These are phyloP conservation scores for Albatrellus ellisii DNA, from an alignment of 768 basidiomycete genomes.

Conservation along the genomic window DNA sequence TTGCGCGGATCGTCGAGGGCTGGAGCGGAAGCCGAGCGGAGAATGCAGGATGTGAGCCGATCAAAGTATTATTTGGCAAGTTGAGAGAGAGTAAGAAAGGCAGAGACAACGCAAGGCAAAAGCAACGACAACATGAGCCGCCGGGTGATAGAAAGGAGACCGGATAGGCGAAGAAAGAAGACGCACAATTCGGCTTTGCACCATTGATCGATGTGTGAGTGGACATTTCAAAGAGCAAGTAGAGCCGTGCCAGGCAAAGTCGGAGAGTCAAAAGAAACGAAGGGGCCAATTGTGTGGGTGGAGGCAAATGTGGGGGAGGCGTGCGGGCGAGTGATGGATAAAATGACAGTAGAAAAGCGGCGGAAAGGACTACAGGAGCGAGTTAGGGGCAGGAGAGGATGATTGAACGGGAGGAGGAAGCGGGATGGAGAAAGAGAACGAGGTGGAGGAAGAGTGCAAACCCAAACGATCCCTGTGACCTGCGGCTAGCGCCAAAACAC, in stretches of 20 bases:
- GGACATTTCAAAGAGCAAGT: conserved; percentile 28
- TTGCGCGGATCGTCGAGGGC: conserved; percentile 94
- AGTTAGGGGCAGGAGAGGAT: conserved; percentile 1
- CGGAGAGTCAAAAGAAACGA: not conserved
- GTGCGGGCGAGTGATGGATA: not conserved
- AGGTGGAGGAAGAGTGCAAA: conserved; percentile 8
- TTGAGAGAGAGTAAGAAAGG: not conserved
- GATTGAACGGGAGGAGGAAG: not conserved
- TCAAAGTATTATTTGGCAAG: conserved; percentile 7
- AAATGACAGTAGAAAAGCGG: not conserved
- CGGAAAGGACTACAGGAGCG: not conserved
- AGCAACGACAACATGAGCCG: conserved; percentile 19
- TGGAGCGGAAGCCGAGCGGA: too few relatives aligned
- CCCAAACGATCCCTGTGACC: conserved; percentile 9
- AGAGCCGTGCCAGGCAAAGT: not conserved
- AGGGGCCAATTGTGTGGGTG: not conserved
- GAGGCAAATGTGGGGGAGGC: not conserved
- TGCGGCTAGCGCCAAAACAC: conserved; percentile 6
- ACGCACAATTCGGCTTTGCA: conserved; percentile 72
- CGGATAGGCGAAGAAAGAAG: conserved; percentile 4
- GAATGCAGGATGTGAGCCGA: conserved; percentile 16
- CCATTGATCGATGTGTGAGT: conserved; percentile 73
- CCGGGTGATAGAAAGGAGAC: conserved; percentile 10
- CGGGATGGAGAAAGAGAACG: conserved; percentile 2
- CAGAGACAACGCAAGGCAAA: conserved; percentile 14